These are phyloP conservation scores for Chlorencoelia australis DNA, from an alignment of 2,329 filamentous ascomycete species.

Conservation along the genomic window DNA sequence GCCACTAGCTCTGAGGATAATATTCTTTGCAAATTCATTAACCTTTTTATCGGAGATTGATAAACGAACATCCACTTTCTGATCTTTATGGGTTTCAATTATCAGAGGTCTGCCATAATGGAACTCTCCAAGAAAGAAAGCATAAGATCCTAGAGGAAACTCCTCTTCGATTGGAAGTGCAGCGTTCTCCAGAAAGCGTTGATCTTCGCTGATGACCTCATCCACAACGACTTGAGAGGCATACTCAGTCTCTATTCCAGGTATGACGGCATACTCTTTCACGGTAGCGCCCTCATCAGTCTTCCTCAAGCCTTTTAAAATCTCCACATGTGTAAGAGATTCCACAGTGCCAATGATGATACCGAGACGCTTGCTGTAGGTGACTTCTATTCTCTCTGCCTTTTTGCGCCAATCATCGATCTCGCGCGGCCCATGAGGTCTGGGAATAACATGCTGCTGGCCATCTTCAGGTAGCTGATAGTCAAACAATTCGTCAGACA, in stretches of 20 bases:
- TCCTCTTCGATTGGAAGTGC: slow-evolving; percentile 88
- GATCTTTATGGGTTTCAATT: slow-evolving; percentile 61
- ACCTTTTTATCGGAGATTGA: slow-evolving; percentile 63
- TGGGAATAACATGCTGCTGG: slow-evolving; percentile 49
- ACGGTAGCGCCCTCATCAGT: slow-evolving; percentile 82
- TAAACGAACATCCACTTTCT: slow-evolving; percentile 73
- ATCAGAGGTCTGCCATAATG: slow-evolving; percentile 87
- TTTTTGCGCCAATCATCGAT: slow-evolving; percentile 80
- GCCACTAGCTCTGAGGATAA: slow-evolving; percentile 61
- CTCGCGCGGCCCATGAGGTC: slow-evolving; percentile 63
- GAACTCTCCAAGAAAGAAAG: slow-evolving; percentile 90
- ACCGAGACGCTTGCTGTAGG: slow-evolving; percentile 84
- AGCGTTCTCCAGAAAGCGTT: slow-evolving; percentile 81
- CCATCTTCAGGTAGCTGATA: slow-evolving; percentile 63
- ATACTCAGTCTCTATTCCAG: slow-evolving; percentile 79
- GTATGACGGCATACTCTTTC: slow-evolving; percentile 84
- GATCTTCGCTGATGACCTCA: slow-evolving; percentile 79
- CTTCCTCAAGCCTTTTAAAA: slow-evolving; percentile 84
- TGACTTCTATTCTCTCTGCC: slow-evolving; percentile 70
- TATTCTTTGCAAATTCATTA: slow-evolving; percentile 66
- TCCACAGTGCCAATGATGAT: slow-evolving; percentile 82
- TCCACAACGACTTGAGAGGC: slow-evolving; percentile 89
- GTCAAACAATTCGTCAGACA: slow-evolving; percentile 89
- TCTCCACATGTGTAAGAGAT: slow-evolving; percentile 82
- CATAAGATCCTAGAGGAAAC: slow-evolving; percentile 71